A percentile compares a stretch with the other conserved stretches of the same genome.
phyloP scores from a whole-genome alignment of 2,329 filamentous ascomycete genomes.

The Bipolaris oryzae region DNA sequence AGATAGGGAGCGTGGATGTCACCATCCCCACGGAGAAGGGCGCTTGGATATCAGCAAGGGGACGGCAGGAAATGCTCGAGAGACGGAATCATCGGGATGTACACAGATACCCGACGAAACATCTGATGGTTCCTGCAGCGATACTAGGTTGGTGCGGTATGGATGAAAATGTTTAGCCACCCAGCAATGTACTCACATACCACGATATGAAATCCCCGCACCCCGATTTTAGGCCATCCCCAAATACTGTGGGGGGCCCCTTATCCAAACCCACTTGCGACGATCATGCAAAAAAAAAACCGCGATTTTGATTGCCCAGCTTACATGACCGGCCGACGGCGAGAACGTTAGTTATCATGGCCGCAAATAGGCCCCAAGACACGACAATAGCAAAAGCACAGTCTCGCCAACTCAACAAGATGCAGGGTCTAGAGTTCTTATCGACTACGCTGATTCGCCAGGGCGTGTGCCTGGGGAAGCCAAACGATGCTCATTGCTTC shows the following conservation, averaged over 20 bases:
- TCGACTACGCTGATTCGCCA: constrained; percentile 3
- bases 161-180: constrained; percentile 4
- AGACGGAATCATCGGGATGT: not conserved
- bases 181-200: constrained; percentile 17
- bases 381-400: constrained; percentile 5
- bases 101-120: not conserved
- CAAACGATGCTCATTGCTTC: constrained; percentile 10
- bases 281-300: not conserved
- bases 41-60: not conserved
- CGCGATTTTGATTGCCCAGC: not conserved
- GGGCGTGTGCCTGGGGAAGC: not conserved
- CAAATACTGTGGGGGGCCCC: constrained; percentile 12
- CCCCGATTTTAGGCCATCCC: not conserved
- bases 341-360: not conserved
- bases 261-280: not conserved
- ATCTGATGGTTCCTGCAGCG: not conserved
- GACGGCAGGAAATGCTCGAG: not conserved
- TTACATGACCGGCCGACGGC: constrained; percentile 4
- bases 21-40: not conserved
- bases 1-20: not conserved
- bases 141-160: not conserved
- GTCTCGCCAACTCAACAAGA: not conserved
- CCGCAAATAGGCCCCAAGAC: not conserved
- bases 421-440: constrained; percentile 3
- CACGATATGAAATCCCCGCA: not conserved